Evolutionary conservation across 1,284 basidiomycete genomes (phyloP).

Genomic region (Clitocybe nebularis): DNA sequence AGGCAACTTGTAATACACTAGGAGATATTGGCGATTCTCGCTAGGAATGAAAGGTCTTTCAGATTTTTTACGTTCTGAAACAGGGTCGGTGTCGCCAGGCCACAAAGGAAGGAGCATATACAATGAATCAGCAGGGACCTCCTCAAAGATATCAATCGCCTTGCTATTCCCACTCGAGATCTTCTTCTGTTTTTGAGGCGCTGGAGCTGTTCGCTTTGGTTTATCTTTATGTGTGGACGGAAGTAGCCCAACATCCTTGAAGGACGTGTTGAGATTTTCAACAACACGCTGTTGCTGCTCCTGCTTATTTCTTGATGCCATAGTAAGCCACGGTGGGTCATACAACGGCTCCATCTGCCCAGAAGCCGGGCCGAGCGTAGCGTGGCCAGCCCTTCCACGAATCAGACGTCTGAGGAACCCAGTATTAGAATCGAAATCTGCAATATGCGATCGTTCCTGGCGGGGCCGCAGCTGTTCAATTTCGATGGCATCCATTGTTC

Average conservation of each 20-base stretch:
- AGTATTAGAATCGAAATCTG: constrained; percentile 15
- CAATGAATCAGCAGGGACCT: constrained; percentile 60
- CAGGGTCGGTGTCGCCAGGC: constrained; percentile 66
- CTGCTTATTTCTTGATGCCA: constrained; percentile 57
- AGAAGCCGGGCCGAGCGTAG: constrained; percentile 16
- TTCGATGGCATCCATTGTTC: constrained; percentile 58
- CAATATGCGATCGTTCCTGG: constrained; percentile 23
- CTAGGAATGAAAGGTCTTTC: constrained; percentile 38
- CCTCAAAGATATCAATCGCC: constrained; percentile 47
- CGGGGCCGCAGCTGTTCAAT: constrained; percentile 46
- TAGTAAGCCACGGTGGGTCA: constrained; percentile 66
- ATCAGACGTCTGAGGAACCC: constrained; percentile 19
- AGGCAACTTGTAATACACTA: constrained; percentile 66
- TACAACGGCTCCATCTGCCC: constrained; percentile 37
- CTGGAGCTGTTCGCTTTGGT: constrained; percentile 17
- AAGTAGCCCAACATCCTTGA: constrained; percentile 73
- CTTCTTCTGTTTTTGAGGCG: constrained; percentile 26
- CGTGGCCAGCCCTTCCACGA: constrained; percentile 18
- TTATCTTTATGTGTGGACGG: constrained; percentile 46
- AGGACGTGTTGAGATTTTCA: constrained; percentile 66
- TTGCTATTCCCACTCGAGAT: constrained; percentile 18
- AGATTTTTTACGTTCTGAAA: constrained; percentile 22
- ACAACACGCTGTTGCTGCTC: constrained; percentile 67
- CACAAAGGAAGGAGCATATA: constrained; percentile 82
- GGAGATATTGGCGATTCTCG: constrained; percentile 60